These are phyloP conservation scores for Candida morakotiae DNA, from an alignment of 805 yeast genomes.

Conservation along the genomic window DNA sequence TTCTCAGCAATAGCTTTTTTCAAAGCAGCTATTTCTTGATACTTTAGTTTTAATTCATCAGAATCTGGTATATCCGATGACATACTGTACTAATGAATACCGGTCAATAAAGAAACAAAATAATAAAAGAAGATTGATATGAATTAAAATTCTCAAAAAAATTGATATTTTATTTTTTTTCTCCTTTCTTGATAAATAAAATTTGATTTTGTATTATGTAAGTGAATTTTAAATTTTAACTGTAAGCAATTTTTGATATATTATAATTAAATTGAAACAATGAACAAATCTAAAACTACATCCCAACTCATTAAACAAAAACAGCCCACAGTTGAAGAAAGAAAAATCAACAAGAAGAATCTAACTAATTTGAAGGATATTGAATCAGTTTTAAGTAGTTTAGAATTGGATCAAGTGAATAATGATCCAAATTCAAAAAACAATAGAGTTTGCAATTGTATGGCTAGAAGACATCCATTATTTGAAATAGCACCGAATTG, in stretches of 20 bases:
- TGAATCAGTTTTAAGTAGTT: constrained; percentile 54
- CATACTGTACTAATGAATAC: constrained; percentile 1
- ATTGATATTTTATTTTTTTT: constrained; percentile 1
- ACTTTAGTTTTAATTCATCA: constrained; percentile 19
- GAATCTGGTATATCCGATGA: constrained; percentile 4
- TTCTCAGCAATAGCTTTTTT: constrained; percentile 23
- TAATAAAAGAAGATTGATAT: background rate
- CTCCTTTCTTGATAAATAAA: background rate
- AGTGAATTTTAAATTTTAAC: too few relatives aligned
- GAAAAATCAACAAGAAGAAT: constrained; percentile 39
- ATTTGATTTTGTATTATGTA: too few relatives aligned
- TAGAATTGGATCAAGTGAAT: constrained; percentile 30
- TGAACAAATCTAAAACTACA: constrained; percentile 32
- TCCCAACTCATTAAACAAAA: constrained; percentile 44
- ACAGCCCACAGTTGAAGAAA: constrained; percentile 15
- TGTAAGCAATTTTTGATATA: too few relatives aligned
- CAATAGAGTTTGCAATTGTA: constrained; percentile 61
- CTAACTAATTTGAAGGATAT: constrained; percentile 59
- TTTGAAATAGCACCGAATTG: constrained; percentile 93
- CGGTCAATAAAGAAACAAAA: background rate
- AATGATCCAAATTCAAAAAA: constrained; percentile 10
- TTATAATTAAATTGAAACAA: too few relatives aligned
- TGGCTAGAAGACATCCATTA: constrained; percentile 83
- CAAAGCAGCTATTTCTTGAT: constrained; percentile 26
- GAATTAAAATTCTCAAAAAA: background rate